phyloP scores from a whole-genome alignment of 352 stramenopile genomes.

The Phytophthora chlamydospora region DNA sequence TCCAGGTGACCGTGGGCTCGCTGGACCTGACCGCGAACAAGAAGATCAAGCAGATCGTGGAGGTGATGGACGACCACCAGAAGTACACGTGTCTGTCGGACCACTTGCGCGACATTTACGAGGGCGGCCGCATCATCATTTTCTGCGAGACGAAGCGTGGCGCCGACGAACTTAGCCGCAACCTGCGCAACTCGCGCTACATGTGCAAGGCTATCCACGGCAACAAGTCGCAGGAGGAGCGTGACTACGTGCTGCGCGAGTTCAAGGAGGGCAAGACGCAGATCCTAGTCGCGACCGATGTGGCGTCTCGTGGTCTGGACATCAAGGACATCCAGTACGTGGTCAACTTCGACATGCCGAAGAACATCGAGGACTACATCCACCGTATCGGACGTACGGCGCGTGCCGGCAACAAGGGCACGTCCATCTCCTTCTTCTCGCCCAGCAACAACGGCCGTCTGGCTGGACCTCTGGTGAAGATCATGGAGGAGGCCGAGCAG shows the following conservation, averaged over 20 bases:
- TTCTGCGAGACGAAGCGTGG: conserved; percentile 99
- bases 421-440: conserved; percentile 95
- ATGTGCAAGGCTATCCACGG: conserved; percentile 98
- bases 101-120: conserved; percentile 87
- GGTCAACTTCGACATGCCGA: conserved; percentile 99
- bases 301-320: conserved; percentile 98
- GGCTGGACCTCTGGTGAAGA: conserved; percentile 86
- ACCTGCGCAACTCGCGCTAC: conserved; percentile 94
- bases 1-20: conserved; percentile 95
- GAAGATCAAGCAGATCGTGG: conserved; percentile 97
- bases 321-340: conserved; percentile 99
- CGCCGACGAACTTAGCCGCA: conserved; percentile 96
- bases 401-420: conserved; percentile 96
- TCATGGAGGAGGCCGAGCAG: conserved; percentile 90
- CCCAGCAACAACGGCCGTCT: conserved; percentile 82
- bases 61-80: conserved; percentile 96
- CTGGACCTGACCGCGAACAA: conserved; percentile 98
- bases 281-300: conserved; percentile 98
- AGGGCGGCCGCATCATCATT: conserved; percentile 96
- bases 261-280: conserved; percentile 96
- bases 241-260: conserved; percentile 97
- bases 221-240: conserved; percentile 98
- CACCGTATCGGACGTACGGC: conserved; percentile 98
- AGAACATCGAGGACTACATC: conserved; percentile 99
- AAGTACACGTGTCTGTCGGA: conserved; percentile 94